phyloP scores from a whole-genome alignment of 768 basidiomycete genomes.

The Kwoniella europaea region DNA sequence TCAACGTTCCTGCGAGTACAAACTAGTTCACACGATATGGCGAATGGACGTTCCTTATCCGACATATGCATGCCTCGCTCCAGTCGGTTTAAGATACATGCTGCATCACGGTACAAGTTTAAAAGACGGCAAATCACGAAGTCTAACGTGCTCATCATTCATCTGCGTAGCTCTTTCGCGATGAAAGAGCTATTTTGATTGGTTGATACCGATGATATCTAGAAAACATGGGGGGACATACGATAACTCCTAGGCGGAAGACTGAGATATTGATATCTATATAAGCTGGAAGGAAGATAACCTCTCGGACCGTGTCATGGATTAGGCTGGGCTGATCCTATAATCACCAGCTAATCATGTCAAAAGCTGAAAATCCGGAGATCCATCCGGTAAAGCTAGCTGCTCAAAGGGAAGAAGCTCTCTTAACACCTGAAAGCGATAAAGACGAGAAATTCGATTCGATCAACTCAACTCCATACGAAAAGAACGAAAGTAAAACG shows the following conservation, averaged over 20 bases:
- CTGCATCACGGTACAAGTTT: not conserved
- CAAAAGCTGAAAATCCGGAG: not conserved
- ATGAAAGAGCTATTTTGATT: not conserved
- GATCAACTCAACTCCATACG: not conserved
- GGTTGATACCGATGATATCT: not conserved
- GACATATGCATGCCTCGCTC: too few species aligned
- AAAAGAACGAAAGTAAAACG: not conserved
- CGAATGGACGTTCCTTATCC: not conserved
- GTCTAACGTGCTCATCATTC: not conserved
- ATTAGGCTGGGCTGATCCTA: too few species aligned
- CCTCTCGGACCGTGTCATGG: too few species aligned
- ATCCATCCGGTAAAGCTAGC: not conserved
- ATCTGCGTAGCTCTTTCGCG: too few species aligned
- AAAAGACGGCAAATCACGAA: not conserved
- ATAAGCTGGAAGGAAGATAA: not conserved
- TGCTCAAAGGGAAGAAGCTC: not conserved
- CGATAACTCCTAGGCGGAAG: rapidly evolving
- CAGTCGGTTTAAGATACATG: too few species aligned
- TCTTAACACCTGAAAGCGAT: not conserved
- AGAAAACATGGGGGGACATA: not conserved
- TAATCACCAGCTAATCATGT: not conserved
- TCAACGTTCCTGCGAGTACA: not conserved
- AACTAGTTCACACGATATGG: not conserved
- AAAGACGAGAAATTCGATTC: not conserved
- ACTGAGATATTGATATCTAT: not conserved